Evolutionary conservation across 163 green algal species (phyloP).

Genomic region (Trebouxiophyceae sp.): DNA sequence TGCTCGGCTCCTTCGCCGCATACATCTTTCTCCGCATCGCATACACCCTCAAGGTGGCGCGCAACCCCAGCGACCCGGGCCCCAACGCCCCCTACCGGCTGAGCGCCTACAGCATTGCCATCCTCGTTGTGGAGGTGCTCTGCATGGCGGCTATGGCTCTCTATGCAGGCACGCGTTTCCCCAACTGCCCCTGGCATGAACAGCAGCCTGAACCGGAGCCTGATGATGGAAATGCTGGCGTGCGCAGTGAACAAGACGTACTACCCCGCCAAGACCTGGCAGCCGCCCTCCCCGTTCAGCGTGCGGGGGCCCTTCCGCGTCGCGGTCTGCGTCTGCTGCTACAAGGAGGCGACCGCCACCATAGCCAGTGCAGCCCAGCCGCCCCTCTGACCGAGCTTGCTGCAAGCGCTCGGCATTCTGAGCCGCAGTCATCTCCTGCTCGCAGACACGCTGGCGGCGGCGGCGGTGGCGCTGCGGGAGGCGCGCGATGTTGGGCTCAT

Average conservation of each 20-base stretch:
- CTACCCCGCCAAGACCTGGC: not conserved
- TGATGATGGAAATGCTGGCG: not conserved
- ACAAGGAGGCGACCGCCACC: not conserved
- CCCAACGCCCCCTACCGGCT: not conserved
- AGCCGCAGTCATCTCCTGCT: not conserved
- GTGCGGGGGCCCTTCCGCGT: not conserved
- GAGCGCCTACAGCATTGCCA: not conserved
- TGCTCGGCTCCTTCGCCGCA: not conserved
- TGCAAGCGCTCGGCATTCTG: not conserved
- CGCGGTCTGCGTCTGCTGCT: not conserved
- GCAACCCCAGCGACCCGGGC: not conserved
- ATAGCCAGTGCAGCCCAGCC: not conserved
- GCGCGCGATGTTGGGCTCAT: not conserved
- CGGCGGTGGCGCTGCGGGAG: not conserved
- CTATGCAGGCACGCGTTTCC: not conserved
- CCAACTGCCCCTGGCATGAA: not conserved
- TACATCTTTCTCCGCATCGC: not conserved
- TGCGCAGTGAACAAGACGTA: not conserved
- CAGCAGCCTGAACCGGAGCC: too few relatives aligned
- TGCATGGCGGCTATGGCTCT: not conserved
- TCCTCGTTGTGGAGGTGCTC: not conserved
- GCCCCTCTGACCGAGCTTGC: too few relatives aligned
- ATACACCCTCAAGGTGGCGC: not conserved
- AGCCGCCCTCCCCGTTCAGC: not conserved
- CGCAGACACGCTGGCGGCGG: not conserved